phyloP scores from a whole-genome alignment of 371 early-diverging fungal species.

The Zopfochytrium polystomum region DNA sequence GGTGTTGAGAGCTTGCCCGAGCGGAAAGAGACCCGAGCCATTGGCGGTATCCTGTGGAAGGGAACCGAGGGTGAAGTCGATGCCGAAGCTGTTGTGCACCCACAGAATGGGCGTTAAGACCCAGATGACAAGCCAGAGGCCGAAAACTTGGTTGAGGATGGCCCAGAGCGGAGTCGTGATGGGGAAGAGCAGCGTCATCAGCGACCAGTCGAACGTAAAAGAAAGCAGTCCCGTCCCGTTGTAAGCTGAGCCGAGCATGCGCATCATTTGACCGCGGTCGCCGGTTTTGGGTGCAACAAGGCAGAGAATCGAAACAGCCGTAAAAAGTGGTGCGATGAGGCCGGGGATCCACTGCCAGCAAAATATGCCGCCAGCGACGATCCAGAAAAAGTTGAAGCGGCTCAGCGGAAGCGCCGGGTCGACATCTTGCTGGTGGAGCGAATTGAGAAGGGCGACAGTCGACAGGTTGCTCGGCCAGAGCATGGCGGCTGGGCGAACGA shows the following conservation, averaged over 20 bases:
- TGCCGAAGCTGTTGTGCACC: slow-evolving; percentile 57
- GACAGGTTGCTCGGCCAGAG: slow-evolving; percentile 76
- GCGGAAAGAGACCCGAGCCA: no score
- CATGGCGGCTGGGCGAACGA: slow-evolving; percentile 77
- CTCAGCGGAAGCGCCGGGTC: neutral
- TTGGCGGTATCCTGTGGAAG: neutral
- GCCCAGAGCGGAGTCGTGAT: slow-evolving; percentile 45
- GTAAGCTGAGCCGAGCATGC: slow-evolving; percentile 4
- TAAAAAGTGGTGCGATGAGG: neutral
- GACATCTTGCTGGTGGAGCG: slow-evolving; percentile 48
- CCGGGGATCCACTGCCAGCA: no score
- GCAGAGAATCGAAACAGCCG: slow-evolving; percentile 6
- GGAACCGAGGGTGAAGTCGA: slow-evolving; percentile 5
- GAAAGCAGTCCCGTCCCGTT: slow-evolving; percentile 17
- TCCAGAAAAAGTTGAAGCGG: slow-evolving; percentile 45
- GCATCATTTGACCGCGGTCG: no score
- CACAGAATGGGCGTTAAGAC: no score
- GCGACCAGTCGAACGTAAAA: slow-evolving; percentile 9
- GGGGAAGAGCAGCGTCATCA: slow-evolving; percentile 5
- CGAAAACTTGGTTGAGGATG: slow-evolving; percentile 1
- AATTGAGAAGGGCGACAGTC: no score
- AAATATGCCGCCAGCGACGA: slow-evolving; percentile 33
- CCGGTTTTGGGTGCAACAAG: slow-evolving; percentile 22
- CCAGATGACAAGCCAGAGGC: slow-evolving; percentile 69
- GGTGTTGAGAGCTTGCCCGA: slow-evolving; percentile 12